These are phyloP conservation scores for Postia placenta DNA, from an alignment of 768 basidiomycete species.

Conservation along the genomic window DNA sequence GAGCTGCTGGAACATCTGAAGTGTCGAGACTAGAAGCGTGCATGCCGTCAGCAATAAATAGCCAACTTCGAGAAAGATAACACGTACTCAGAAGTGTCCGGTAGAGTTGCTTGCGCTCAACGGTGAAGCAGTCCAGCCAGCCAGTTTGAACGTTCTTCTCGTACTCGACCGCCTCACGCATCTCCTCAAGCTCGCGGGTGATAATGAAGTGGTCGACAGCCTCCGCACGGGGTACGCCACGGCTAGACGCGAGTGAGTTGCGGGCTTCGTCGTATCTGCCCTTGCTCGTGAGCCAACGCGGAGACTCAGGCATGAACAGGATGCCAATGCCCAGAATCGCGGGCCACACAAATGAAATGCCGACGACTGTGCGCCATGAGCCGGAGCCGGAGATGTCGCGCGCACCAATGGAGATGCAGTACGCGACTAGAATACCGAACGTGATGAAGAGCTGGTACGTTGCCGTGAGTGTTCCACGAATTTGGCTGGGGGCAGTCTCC, in stretches of 20 bases:
- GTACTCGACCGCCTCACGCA: constrained; percentile 41
- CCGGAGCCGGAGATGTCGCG: constrained; percentile 38
- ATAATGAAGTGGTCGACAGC: constrained; percentile 37
- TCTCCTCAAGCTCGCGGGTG: constrained; percentile 45
- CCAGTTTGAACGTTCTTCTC: constrained; percentile 42
- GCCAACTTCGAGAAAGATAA: background rate
- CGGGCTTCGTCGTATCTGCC: constrained; percentile 44
- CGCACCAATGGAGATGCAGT: constrained; percentile 67
- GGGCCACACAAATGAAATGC: constrained; percentile 58
- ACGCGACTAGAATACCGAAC: constrained; percentile 63
- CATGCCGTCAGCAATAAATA: background rate
- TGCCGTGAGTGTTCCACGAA: constrained; percentile 59
- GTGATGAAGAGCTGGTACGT: constrained; percentile 54
- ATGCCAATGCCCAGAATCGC: constrained; percentile 58
- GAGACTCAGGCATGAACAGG: constrained; percentile 61
- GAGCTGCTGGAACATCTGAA: constrained; percentile 70
- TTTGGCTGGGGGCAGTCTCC: constrained; percentile 65
- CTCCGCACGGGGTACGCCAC: constrained; percentile 39
- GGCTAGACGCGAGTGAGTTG: constrained; percentile 38
- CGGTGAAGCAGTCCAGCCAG: constrained; percentile 67
- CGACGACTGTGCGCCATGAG: constrained; percentile 60
- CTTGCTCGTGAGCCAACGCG: constrained; percentile 54
- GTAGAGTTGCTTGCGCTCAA: constrained; percentile 52
- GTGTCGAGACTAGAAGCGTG: constrained; percentile 38
- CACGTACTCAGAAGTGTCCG: constrained; percentile 46